phyloP scores from a whole-genome alignment of 164 flowering plant species.

The Vitis vinifera region ASM3070453v1 NC_081814.1:26648001-26648500 shows the following conservation, averaged over 20 bases:
- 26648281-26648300: conserved; percentile 33
- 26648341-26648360: conserved; percentile 57
- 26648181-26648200: conserved; percentile 12
- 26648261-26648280: conserved; percentile 47
- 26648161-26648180: conserved; percentile 24
- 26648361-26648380: conserved; percentile 68
- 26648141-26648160: conserved; percentile 11
- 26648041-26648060: conserved; percentile 97
- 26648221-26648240: conserved; percentile 58
- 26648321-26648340: conserved; percentile 35
- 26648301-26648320: conserved; percentile 27
- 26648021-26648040: conserved; percentile 88
- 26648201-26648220: conserved; percentile 26
- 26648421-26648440: conserved; percentile 78
- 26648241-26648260: conserved; percentile 75
- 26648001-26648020: conserved; percentile 56
- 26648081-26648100: conserved; percentile 11
- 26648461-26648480: conserved; percentile 89
- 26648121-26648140: conserved; percentile 15
- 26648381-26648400: conserved; percentile 72
- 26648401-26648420: conserved; percentile 59
- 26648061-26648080: conserved; percentile 47
- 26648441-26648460: conserved; percentile 93
- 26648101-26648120: conserved; percentile 11
- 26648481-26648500: conserved; percentile 92